Base-by-base conservation (phyloP, 768 basidiomycete species). In the Lenzites betulinus region DNA sequence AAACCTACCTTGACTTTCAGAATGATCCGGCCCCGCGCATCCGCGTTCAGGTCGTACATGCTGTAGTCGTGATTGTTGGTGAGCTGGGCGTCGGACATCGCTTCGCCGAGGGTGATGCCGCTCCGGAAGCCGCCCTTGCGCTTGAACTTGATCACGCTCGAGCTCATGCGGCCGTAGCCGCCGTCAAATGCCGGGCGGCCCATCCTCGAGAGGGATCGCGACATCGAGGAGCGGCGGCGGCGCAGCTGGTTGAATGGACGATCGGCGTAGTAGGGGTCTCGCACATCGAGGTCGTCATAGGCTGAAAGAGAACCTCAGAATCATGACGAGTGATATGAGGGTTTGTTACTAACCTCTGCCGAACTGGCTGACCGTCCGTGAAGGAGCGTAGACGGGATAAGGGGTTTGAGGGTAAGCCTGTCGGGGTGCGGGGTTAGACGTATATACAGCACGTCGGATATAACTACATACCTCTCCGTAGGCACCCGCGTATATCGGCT, bases 21-120 rank as follows among this genome's bases (percentile, higher is more conserved):
- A 54, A 82, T 75, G 67, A 91, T 84, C 63, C 83, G 79, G 15
- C 83, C 80, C 50, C 83, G 76, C 51, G 73, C 64, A 66, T 89
- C 85, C n/a, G 86, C 82, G 60, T 85, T 84, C 58, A 91, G 73
- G 63, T 90, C 87, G 62, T 85, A 79, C 56, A 83, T 70, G 7
- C 81, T 78, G 72, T 88, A 89, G n/a, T 77, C 75, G 58, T 90
- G 83, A 59, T 83, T 81, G 22, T 81, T 81, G 1, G 86, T 85
- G 33, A 90, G 76, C 48, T 84, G 71, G 20, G 83, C 79, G 60
- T 82, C 83, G 35, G 84, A 80, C 66, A 89, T 87, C 16, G 89
- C 89, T 71, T 89, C 88, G 20, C 80, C 81, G 20, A 91, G 79
- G 39, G 80, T 84, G 65, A 91, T 81, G 7, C 89, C 89, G 22